phyloP scores from a whole-genome alignment of 768 basidiomycete species.

The Lyophyllum atratum region DNA sequence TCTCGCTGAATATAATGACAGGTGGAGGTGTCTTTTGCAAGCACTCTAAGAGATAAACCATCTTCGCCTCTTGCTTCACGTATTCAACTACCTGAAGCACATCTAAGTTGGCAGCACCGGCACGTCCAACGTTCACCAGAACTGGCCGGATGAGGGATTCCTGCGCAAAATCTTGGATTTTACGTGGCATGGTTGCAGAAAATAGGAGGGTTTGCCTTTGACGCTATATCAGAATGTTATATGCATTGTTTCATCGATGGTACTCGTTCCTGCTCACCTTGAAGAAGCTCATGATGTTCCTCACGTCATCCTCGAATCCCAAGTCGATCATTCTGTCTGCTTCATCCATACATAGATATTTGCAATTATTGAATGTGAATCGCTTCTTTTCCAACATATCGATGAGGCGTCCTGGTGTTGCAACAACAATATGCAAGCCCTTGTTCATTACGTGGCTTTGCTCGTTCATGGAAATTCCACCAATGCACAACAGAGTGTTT shows the following conservation, averaged over 20 bases:
- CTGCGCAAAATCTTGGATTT: constrained; percentile 98
- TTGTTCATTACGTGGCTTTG: constrained; percentile 89
- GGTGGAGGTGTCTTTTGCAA: constrained; percentile 98
- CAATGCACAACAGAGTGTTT: constrained; percentile 91
- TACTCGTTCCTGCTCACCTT: constrained; percentile 54
- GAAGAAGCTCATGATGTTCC: constrained; percentile 99
- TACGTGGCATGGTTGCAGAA: constrained; percentile 98
- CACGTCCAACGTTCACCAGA: constrained; percentile 95
- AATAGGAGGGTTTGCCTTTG: constrained; percentile 97
- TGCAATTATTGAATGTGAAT: constrained; percentile 92
- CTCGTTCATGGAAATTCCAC: constrained; percentile 98
- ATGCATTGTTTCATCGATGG: neutral
- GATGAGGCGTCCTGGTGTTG: constrained; percentile 94
- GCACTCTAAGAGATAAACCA: constrained; percentile 98
- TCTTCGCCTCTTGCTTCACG: constrained; percentile 99
- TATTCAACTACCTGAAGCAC: constrained; percentile 97
- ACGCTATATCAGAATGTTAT: constrained; percentile 48
- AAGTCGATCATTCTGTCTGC: constrained; percentile 99
- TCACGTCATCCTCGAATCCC: constrained; percentile 98
- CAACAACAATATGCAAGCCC: constrained; percentile 94
- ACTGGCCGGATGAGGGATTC: constrained; percentile 95
- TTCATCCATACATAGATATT: constrained; percentile 98
- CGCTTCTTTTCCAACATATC: constrained; percentile 97
- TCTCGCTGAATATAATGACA: constrained; percentile 97
- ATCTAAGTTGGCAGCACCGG: constrained; percentile 96